Evolutionary conservation across 225 moss, liverwort and hornwort genomes (phyloP).

Genomic region (Polytrichum formosum): DNA sequence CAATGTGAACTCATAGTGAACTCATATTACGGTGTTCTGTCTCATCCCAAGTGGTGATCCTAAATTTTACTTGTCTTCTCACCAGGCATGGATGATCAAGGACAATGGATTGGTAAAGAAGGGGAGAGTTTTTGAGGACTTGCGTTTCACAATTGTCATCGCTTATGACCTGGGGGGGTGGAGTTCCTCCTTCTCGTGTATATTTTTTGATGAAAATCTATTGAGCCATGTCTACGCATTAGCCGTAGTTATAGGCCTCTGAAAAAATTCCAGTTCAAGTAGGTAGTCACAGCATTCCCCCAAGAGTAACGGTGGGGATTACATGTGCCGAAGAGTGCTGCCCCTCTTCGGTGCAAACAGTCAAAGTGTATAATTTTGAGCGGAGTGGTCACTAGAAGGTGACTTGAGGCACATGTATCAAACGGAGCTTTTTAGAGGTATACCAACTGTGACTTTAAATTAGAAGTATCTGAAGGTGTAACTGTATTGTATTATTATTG

Average conservation of each 20-base stretch:
- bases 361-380: conserved; percentile 7
- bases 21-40: background rate
- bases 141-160: conserved; percentile 5
- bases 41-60: background rate
- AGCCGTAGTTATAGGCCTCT: conserved; percentile 8
- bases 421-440: conserved; percentile 2
- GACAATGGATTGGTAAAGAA: background rate
- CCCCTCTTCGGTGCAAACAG: conserved; percentile 4
- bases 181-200: conserved; percentile 13
- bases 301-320: conserved; percentile 9
- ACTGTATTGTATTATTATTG: too few relatives aligned
- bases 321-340: conserved; percentile 1
- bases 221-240: background rate
- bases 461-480: too few relatives aligned
- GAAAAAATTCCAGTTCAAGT: background rate
- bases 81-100: background rate
- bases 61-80: background rate
- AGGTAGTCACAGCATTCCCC: conserved; percentile 8
- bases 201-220: conserved; percentile 4
- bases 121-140: background rate
- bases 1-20: background rate
- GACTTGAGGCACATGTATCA: conserved; percentile 22
- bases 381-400: conserved; percentile 13
- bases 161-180: conserved; percentile 14
- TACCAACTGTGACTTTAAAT: too few relatives aligned